Evolutionary conservation across 2,329 filamentous ascomycete species (phyloP).

Genomic region (Aspergillus ibericus): DNA sequence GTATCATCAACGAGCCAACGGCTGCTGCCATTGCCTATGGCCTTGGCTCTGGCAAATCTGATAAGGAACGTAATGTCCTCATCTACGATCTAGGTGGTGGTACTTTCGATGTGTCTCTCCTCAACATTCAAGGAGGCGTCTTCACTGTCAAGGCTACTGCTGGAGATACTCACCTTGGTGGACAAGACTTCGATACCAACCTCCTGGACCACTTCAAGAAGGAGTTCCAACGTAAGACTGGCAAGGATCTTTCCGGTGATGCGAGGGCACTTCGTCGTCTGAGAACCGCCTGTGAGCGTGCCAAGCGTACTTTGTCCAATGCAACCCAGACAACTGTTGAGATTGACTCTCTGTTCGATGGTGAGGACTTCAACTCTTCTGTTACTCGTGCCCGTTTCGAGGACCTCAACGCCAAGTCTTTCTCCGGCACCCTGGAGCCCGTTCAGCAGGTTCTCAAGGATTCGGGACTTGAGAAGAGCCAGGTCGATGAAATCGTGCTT

Average conservation of each 20-base stretch:
- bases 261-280: slow-evolving; percentile 92
- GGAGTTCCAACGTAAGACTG: slow-evolving; percentile 81
- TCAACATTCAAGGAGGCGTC: slow-evolving; percentile 98
- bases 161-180: slow-evolving; percentile 95
- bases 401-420: slow-evolving; percentile 95
- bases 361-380: slow-evolving; percentile 94
- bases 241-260: slow-evolving; percentile 77
- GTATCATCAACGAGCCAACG: slow-evolving; percentile 99
- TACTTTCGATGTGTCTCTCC: slow-evolving; percentile 99
- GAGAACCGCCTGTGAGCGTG: slow-evolving; percentile 97
- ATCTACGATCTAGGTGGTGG: slow-evolving; percentile 99
- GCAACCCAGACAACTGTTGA: slow-evolving; percentile 97
- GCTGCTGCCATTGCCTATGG: slow-evolving; percentile 98
- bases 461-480: slow-evolving; percentile 79
- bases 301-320: slow-evolving; percentile 97
- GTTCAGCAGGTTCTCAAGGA: slow-evolving; percentile 98
- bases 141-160: slow-evolving; percentile 99
- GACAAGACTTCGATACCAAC: slow-evolving; percentile 95
- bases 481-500: slow-evolving; percentile 97
- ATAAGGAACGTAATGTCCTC: slow-evolving; percentile 97
- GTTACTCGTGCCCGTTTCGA: slow-evolving; percentile 99
- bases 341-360: slow-evolving; percentile 97
- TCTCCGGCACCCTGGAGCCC: slow-evolving; percentile 88
- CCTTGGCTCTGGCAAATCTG: slow-evolving; percentile 89
- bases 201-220: slow-evolving; percentile 96